phyloP scores from a whole-genome alignment of 140 eudicot genomes.

The Anethum foeniculum region DNA sequence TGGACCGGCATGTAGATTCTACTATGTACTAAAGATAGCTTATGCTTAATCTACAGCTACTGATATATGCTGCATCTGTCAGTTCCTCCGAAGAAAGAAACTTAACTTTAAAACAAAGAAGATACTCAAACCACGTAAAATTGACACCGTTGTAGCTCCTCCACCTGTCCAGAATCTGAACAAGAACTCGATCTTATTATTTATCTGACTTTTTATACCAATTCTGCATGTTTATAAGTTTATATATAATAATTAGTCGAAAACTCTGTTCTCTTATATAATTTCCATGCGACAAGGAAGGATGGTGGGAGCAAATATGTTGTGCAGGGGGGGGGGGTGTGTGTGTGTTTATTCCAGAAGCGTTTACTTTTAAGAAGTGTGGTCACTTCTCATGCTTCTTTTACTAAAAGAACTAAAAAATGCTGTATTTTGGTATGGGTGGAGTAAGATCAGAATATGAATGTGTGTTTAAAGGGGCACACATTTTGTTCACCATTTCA shows the following conservation, averaged over 20 bases:
- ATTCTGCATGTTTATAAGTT: neutral
- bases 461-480: conserved; percentile 27
- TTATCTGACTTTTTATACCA: neutral
- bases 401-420: neutral
- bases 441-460: conserved; percentile 55
- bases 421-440: conserved; percentile 24
- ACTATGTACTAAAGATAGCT: neutral
- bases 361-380: conserved; percentile 18
- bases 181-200: neutral
- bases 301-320: neutral
- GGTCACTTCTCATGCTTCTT: conserved; percentile 39
- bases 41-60: conserved; percentile 1
- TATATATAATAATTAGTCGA: too few relatives aligned
- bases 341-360: neutral
- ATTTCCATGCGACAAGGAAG: neutral
- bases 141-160: neutral
- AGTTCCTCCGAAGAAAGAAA: neutral
- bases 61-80: conserved; percentile 2
- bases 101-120: neutral
- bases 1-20: neutral
- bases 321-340: neutral
- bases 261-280: neutral
- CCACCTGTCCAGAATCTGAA: conserved; percentile 4
- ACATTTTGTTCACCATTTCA: neutral
- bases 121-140: neutral